These are phyloP conservation scores for Penicillium sp. DNA, from an alignment of 2,329 filamentous ascomycete species.

Conservation along the genomic window DNA sequence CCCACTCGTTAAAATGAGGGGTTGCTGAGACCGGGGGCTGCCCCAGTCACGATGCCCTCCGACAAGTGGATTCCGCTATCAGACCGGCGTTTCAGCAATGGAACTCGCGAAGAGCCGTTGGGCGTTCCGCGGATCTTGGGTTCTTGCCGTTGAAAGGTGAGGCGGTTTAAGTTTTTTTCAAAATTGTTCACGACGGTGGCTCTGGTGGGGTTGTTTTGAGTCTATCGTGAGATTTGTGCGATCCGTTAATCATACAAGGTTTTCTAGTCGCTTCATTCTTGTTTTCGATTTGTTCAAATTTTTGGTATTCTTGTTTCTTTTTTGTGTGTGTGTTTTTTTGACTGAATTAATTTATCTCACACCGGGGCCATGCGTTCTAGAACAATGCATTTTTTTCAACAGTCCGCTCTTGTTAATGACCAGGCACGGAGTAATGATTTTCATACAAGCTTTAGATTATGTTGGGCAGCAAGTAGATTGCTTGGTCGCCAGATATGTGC, in stretches of 20 bases:
- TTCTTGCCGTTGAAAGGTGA: not conserved
- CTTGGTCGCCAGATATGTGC: no score
- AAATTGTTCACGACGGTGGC: not conserved
- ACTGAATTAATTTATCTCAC: conserved; percentile 5
- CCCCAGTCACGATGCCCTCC: not conserved
- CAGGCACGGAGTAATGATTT: no score
- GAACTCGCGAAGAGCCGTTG: not conserved
- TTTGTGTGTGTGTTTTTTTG: not conserved
- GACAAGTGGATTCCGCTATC: not conserved
- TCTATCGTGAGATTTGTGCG: not conserved
- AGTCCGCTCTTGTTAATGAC: not conserved
- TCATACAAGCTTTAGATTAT: no score
- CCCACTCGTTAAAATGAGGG: not conserved
- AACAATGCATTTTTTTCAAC: not conserved
- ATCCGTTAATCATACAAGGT: conserved; percentile 4
- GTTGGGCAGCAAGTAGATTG: no score
- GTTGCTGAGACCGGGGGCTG: not conserved
- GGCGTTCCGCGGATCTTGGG: not conserved
- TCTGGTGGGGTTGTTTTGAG: not conserved
- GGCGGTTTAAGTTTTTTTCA: not conserved
- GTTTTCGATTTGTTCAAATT: no score
- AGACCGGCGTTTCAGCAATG: not conserved
- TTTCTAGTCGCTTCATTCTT: not conserved
- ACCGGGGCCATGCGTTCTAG: conserved; percentile 2
- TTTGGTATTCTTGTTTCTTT: not conserved